phyloP scores from a whole-genome alignment of 129 eudicot genomes.

The Artemisia argyi region DNA sequence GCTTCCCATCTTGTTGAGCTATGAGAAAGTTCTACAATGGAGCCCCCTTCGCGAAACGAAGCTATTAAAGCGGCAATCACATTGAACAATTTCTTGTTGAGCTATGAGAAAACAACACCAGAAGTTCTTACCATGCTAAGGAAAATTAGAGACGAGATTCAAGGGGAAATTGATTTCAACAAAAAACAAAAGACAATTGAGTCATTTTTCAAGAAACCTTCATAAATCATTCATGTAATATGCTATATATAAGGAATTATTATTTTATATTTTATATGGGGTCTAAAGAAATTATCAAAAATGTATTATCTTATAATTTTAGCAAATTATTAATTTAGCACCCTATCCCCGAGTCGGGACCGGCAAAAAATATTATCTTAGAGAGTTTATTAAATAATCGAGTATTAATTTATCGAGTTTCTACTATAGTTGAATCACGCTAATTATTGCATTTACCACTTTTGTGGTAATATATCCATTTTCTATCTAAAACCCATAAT shows the following conservation, averaged over 20 bases:
- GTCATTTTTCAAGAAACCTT: conserved; percentile 32
- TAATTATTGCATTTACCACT: too few species aligned
- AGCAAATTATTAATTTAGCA: conserved; percentile 37
- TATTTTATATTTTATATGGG: conserved; percentile 28
- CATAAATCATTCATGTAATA: conserved; percentile 27
- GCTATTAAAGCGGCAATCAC: conserved; percentile 34
- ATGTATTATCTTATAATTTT: too few species aligned
- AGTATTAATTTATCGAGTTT: conserved; percentile 17
- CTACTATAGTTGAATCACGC: too few species aligned
- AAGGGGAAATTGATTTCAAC: too few species aligned
- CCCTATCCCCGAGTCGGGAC: conserved; percentile 19
- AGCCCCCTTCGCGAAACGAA: conserved; percentile 38
- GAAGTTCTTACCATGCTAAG: conserved; percentile 36
- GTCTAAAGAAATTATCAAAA: too few species aligned
- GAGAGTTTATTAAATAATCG: conserved; percentile 42
- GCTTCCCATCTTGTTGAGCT: too few species aligned
- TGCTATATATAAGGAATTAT: conserved; percentile 26
- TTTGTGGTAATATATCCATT: too few species aligned
- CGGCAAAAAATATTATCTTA: conserved; percentile 35
- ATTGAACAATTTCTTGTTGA: conserved; percentile 30
- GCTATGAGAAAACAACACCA: conserved; percentile 33
- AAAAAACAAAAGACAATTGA: conserved; percentile 28
- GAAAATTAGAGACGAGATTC: conserved; percentile 26
- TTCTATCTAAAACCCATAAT: too few species aligned
- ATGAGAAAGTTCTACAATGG: conserved; percentile 41